phyloP scores from a whole-genome alignment of 805 yeast genomes.

The Saccharomycopsis capsularis region DNA sequence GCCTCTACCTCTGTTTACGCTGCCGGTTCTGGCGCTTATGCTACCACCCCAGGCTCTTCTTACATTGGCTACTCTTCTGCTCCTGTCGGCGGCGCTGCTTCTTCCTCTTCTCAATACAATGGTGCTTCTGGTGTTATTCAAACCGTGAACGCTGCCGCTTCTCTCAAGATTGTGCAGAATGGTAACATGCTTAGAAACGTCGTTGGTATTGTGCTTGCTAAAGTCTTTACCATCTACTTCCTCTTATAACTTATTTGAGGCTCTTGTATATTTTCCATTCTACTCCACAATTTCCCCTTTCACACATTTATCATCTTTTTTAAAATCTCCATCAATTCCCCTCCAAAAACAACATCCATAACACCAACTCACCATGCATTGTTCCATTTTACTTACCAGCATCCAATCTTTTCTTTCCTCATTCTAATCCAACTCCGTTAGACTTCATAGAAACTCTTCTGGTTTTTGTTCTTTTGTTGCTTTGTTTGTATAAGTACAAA shows the following conservation, averaged over 20 bases:
- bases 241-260: conserved; percentile 4
- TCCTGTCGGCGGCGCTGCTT: not conserved
- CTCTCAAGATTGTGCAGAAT: not conserved
- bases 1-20: not conserved
- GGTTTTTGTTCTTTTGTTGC: too few relatives aligned
- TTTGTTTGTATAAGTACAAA: too few relatives aligned
- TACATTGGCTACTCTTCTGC: not conserved
- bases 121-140: conserved; percentile 22
- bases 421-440: too few relatives aligned
- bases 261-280: too few relatives aligned
- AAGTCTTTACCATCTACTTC: conserved; percentile 1
- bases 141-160: conserved; percentile 7
- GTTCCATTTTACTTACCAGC: too few relatives aligned
- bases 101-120: not conserved
- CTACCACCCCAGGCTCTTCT: conserved; percentile 4
- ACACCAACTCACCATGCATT: too few relatives aligned
- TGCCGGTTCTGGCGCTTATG: conserved; percentile 1
- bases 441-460: too few relatives aligned
- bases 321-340: too few relatives aligned
- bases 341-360: too few relatives aligned
- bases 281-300: too few relatives aligned
- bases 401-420: too few relatives aligned
- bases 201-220: conserved; percentile 3
- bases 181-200: not conserved
- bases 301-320: too few relatives aligned